Evolutionary conservation across 2,329 filamentous ascomycete genomes (phyloP).

Genomic region (Pestalotiopsis sp.): DNA sequence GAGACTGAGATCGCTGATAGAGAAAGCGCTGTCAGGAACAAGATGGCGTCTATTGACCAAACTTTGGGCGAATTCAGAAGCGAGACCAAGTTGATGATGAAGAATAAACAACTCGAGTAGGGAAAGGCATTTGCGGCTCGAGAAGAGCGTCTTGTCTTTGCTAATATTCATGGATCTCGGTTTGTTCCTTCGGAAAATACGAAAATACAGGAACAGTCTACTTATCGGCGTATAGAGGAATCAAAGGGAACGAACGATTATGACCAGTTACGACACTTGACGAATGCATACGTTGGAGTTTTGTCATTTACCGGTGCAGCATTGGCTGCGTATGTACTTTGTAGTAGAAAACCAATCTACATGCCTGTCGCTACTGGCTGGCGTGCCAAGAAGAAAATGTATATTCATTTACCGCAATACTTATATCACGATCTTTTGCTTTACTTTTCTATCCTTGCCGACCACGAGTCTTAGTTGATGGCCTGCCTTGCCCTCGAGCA

Average conservation of each 20-base stretch:
- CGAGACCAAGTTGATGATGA: slow-evolving; percentile 58
- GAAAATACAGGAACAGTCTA: not conserved
- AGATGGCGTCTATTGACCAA: slow-evolving; percentile 54
- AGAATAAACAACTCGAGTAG: slow-evolving; percentile 16
- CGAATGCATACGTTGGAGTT: slow-evolving; percentile 14
- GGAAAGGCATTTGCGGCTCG: not conserved
- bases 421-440: slow-evolving; percentile 55
- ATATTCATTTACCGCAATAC: not conserved
- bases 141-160: not conserved
- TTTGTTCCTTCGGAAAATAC: not conserved
- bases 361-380: not conserved
- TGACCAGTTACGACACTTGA: not conserved
- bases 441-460: slow-evolving; percentile 60
- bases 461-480: slow-evolving; percentile 65
- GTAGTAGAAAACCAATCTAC: not conserved
- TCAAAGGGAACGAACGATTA: slow-evolving; percentile 2
- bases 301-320: not conserved
- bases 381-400: not conserved
- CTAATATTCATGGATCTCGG: not conserved
- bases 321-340: not conserved
- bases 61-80: slow-evolving; percentile 57
- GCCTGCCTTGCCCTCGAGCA: slow-evolving; percentile 51
- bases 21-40: slow-evolving; percentile 55
- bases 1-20: slow-evolving; percentile 57
- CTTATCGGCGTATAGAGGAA: slow-evolving; percentile 1